Conservation (phyloP, 2,329 filamentous ascomycete genomes). For the Pseudophaeomoniella oleicola region DNA sequence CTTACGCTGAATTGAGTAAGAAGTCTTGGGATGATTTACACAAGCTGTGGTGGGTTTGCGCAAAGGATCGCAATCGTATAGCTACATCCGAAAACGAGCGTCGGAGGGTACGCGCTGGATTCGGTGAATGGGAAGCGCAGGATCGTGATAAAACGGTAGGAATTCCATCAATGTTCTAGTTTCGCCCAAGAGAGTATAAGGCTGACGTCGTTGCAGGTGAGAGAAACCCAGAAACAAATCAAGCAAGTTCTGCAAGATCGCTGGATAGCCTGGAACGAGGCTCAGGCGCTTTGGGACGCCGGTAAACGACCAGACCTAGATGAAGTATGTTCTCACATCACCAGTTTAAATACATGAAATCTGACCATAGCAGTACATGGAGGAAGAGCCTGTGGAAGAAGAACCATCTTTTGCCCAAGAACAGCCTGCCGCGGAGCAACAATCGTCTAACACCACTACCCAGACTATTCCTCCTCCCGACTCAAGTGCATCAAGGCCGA, state of each 20-base stretch:
- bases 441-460: too few relatives aligned
- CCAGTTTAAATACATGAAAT: too few relatives aligned
- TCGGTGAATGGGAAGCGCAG: conserved; percentile 54
- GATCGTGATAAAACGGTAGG: conserved; percentile 53
- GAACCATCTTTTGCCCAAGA: too few relatives aligned
- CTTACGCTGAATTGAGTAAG: conserved; percentile 64
- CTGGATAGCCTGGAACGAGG: conserved; percentile 61
- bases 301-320: conserved; percentile 21
- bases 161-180: conserved; percentile 8
- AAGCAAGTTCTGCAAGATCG: conserved; percentile 76
- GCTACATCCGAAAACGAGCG: conserved; percentile 63
- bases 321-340: not conserved
- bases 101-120: conserved; percentile 51
- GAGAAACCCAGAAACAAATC: conserved; percentile 64
- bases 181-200: not conserved
- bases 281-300: conserved; percentile 19
- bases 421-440: not conserved
- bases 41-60: conserved; percentile 84
- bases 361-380: not conserved
- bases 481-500: not conserved
- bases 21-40: conserved; percentile 95
- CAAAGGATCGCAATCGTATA: conserved; percentile 79
- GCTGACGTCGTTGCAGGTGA: conserved; percentile 40
- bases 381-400: not conserved
- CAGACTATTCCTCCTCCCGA: not conserved